These are phyloP conservation scores for Coemansia sp. DNA, from an alignment of 192 early-diverging fungal species.

Conservation along the genomic window DNA sequence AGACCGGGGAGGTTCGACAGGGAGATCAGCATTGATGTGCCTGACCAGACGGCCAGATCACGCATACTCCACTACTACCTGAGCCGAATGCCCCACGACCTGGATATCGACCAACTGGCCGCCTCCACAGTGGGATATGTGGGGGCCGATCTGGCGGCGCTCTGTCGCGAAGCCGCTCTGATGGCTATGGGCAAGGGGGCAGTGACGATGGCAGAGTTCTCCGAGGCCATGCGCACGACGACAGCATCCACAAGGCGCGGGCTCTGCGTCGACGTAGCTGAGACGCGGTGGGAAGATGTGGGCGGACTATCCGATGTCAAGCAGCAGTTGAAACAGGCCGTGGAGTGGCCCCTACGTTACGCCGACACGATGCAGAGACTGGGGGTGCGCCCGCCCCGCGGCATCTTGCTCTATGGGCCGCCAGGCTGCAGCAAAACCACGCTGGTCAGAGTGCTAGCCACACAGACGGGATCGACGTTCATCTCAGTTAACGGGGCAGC, in stretches of 20 bases:
- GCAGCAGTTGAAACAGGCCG: slow-evolving; percentile 70
- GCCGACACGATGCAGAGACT: slow-evolving; percentile 65
- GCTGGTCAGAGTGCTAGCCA: slow-evolving; percentile 82
- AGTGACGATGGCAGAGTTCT: slow-evolving; percentile 63
- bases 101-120: slow-evolving; percentile 57
- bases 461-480: slow-evolving; percentile 70
- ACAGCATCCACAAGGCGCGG: slow-evolving; percentile 74
- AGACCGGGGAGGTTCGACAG: slow-evolving; percentile 94
- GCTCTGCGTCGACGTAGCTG: slow-evolving; percentile 60
- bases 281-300: slow-evolving; percentile 76
- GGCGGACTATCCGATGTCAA: slow-evolving; percentile 87
- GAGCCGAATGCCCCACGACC: background rate
- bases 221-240: slow-evolving; percentile 58
- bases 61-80: background rate
- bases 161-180: slow-evolving; percentile 80
- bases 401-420: slow-evolving; percentile 94
- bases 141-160: slow-evolving; percentile 83
- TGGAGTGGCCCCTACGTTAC: slow-evolving; percentile 86
- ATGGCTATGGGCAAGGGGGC: slow-evolving; percentile 7
- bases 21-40: slow-evolving; percentile 90
- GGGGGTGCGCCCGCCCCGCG: slow-evolving; percentile 78
- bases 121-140: slow-evolving; percentile 69
- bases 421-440: slow-evolving; percentile 99
- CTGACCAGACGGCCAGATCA: background rate
- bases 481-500: slow-evolving; percentile 57